Percentiles rank a stretch among this genome's conserved stretches.
Conservation (phyloP, 2,329 filamentous ascomycete species). For the Aspergillus ochraceus region DNA sequence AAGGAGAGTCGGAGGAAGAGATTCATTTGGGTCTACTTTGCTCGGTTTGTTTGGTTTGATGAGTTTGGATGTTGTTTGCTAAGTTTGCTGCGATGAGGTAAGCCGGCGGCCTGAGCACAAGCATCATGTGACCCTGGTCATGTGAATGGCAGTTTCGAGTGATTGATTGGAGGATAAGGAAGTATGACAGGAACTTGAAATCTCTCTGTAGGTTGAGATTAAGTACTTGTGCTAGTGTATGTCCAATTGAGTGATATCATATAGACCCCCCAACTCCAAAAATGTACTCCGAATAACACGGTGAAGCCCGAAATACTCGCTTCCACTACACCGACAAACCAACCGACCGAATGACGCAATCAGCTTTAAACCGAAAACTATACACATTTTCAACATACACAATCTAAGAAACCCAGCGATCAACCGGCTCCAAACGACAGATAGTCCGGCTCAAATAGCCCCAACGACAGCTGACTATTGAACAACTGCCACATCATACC, state of each 20-base stretch:
- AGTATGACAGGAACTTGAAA: not conserved
- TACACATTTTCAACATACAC: not conserved
- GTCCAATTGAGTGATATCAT: not conserved
- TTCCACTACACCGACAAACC: not conserved
- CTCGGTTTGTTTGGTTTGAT: not conserved
- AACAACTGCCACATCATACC: slow-evolving; percentile 24
- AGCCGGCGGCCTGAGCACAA: not conserved
- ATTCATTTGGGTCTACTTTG: too few relatives aligned
- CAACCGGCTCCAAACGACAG: not conserved
- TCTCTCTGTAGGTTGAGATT: too few relatives aligned
- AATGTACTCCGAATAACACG: not conserved
- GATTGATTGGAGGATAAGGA: not conserved
- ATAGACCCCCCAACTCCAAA: not conserved
- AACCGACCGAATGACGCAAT: not conserved
- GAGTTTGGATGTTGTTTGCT: not conserved
- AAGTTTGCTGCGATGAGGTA: not conserved
- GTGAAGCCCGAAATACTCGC: not conserved
- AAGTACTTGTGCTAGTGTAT: too few relatives aligned
- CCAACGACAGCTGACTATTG: slow-evolving; percentile 22
- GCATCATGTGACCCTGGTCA: not conserved
- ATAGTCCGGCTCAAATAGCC: slow-evolving; percentile 9
- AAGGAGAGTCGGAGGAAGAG: too few relatives aligned
- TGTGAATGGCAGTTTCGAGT: not conserved
- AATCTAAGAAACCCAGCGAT: not conserved
- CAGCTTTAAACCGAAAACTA: not conserved